phyloP scores from a whole-genome alignment of 2,329 filamentous ascomycete species.

The Paracoccidioides lutzii region DNA sequence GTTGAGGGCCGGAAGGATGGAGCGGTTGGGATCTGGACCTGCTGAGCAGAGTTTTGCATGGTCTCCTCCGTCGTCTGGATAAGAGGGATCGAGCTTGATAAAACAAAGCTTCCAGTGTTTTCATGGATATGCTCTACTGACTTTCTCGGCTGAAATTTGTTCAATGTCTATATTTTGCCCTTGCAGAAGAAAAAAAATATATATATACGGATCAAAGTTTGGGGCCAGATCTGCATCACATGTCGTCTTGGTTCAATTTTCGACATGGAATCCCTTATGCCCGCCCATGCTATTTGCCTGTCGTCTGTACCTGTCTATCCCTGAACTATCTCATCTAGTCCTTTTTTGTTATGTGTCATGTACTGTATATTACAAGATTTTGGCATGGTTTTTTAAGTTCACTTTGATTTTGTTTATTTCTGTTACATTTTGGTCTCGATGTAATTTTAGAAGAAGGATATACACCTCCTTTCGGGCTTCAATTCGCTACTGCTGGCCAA shows the following conservation, averaged over 20 bases:
- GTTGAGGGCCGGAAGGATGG: slow-evolving; percentile 83
- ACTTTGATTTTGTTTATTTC: not conserved
- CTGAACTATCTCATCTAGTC: not conserved
- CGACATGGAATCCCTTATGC: no score
- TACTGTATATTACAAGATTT: not conserved
- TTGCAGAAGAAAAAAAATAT: no score
- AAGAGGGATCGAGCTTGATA: no score
- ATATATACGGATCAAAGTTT: no score
- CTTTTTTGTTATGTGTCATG: not conserved
- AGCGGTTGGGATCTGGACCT: slow-evolving; percentile 81
- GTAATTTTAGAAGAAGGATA: not conserved
- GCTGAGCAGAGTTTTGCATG: slow-evolving; percentile 30
- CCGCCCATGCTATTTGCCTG: not conserved
- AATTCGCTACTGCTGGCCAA: no score
- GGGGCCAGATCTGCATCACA: no score
- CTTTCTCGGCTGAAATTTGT: no score
- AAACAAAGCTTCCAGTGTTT: no score
- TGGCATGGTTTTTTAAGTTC: not conserved
- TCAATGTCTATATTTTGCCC: no score
- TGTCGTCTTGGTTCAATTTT: no score
- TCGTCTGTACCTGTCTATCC: not conserved
- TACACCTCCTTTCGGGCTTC: no score
- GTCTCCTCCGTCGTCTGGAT: not conserved
- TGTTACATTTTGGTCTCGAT: not conserved
- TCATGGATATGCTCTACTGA: no score